Evolutionary conservation across 1,139 yeast genomes (phyloP), one percentile per base, ranked within the genome.

Genomic region (Geotrichum candidum): DNA sequence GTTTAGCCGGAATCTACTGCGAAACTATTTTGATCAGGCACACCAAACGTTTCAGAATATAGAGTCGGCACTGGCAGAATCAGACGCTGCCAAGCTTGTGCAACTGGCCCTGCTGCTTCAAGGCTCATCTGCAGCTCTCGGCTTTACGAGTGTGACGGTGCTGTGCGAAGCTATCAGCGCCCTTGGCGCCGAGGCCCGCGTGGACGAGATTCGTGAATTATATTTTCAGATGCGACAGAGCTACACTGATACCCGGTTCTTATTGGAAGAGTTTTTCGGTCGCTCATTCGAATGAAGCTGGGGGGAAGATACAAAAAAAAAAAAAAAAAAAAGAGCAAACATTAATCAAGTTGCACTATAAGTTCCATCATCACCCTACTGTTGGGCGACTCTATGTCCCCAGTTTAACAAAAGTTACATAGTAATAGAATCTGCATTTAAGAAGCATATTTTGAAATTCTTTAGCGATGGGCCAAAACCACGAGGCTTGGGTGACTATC

Each of bases 71-170:
- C 74, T 90, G 63, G 69, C 65, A 64, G 65, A 71, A 65, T 72
- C 71, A n/a, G 81, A 87, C 70, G 80, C 91, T 64, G 81, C 78
- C 51, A 80, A 84, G 65, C 77, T 94, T 65, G 87, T 94, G 33
- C 80, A 85, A 25, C 78, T 89, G 67, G 98, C 98, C 27, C 98
- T 94, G 73, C 94, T 90, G 73, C 80, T 94, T 65, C 94, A 94
- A 73, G 99, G 99, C 53, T 87, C 95, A 15, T 96, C 98, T 1
- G 96, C 97, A 2, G 95, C 97, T 0, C 78, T 94, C 65, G 99
- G 99, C 0, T 80, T 94, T 63, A 83, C 84, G 53, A 84, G 85
- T 65, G 88, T 94, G 61, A 90, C 92, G 65, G 82, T 84, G 70
- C 88, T 90, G 69, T 94, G 98, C 76, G 98, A 91, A 74, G 80